Evolutionary conservation across 2,329 filamentous ascomycete genomes (phyloP).

Genomic region (Phoma herbarum): DNA sequence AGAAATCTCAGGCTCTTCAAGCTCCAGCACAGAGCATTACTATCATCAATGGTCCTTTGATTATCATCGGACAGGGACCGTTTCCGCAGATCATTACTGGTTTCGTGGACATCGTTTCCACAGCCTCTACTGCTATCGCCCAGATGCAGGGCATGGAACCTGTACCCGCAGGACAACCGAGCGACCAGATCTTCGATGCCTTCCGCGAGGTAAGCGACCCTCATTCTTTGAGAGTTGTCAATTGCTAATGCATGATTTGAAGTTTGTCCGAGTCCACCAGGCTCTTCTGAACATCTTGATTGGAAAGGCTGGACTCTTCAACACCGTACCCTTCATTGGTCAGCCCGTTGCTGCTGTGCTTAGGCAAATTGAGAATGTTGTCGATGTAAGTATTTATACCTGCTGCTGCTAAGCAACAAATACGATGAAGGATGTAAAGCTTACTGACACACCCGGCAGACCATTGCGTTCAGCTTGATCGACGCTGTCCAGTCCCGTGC

Average conservation of each 20-base stretch:
- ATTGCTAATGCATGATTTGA: not conserved
- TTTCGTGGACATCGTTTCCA: slow-evolving; percentile 24
- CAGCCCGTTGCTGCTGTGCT: slow-evolving; percentile 25
- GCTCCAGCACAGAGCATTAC: slow-evolving; percentile 22
- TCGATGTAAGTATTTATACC: slow-evolving; percentile 26
- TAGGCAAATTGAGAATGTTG: slow-evolving; percentile 22
- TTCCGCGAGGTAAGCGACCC: slow-evolving; percentile 23
- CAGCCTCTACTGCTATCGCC: slow-evolving; percentile 7
- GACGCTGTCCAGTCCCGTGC: slow-evolving; percentile 15
- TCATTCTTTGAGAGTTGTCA: not conserved
- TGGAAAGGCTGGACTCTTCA: slow-evolving; percentile 27
- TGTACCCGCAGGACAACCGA: slow-evolving; percentile 8
- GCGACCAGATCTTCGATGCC: slow-evolving; percentile 23
- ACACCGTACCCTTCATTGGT: slow-evolving; percentile 25
- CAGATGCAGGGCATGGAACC: slow-evolving; percentile 19
- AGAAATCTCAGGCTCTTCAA: slow-evolving; percentile 24
- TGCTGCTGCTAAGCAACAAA: not conserved
- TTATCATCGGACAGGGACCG: slow-evolving; percentile 23
- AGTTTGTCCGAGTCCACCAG: slow-evolving; percentile 33
- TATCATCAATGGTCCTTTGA: slow-evolving; percentile 21
- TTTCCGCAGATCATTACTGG: slow-evolving; percentile 23
- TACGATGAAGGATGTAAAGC: not conserved
- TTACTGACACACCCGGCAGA: slow-evolving; percentile 2
- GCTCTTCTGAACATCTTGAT: slow-evolving; percentile 29
- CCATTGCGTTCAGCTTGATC: slow-evolving; percentile 15